Evolutionary conservation across 257 asterid genomes (phyloP), one percentile per base, ranked within the genome.

Genomic region (Solanum tarijense): DNA sequence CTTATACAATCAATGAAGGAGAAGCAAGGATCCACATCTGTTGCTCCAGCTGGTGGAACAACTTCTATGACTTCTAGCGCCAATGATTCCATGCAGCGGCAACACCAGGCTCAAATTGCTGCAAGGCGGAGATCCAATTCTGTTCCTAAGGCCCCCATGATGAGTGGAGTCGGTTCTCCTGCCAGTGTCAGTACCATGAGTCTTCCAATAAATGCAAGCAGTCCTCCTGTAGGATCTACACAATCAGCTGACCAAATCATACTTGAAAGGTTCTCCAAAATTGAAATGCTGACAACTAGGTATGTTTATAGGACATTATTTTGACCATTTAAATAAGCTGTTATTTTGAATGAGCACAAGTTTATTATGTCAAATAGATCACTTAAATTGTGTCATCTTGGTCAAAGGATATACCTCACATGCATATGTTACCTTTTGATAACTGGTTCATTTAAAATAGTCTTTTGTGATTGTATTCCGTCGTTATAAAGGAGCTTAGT

Each of bases 161-260:
- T 94, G 88, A 95, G 95, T 90, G 99, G 95, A 86, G 98, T 95
- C 88, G 98, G 96, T 87, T 97, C 99, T 81, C 99, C 99, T 52
- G 96, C 94, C 85, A 97, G 99, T 93, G 99, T 96, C 83, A 88
- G 96, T 91, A 97, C 91, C 88, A 90, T 93, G 92, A 93, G 92
- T 72, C 83, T 93, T 87, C 96, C 96, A 41, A 89, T 93, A 87
- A 96, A 87, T 87, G 96, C 94, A 55, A 92, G 91, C 92, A 96
- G 99, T 90, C 98, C 99, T 88, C 92, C 96, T 48, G 94, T 94
- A 87, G 98, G 99, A 62, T 87, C 88, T 90, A 94, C 94, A 69
- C 83, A 94, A 85, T 91, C 90, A 90, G 94, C 95, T 72, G 99
- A 96, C 89, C 98, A 94, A 86, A 78, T 85, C 78, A 76, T 93